Conservation (phyloP, 2,329 filamentous ascomycete genomes). For the Colletotrichum theobromicola region DNA sequence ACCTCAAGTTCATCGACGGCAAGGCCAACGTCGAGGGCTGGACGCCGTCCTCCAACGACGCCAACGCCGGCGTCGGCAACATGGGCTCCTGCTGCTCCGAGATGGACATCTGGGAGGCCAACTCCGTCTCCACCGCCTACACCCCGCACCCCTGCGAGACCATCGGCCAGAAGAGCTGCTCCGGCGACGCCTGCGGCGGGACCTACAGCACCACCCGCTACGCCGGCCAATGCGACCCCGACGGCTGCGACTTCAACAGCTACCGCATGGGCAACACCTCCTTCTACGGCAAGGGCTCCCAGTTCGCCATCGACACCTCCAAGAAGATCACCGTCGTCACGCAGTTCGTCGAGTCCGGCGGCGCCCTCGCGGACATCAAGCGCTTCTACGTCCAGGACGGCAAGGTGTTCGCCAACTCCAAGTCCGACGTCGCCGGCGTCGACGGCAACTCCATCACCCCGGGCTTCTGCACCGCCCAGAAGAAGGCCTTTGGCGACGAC, state of each 20-base stretch:
- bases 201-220: slow-evolving; percentile 61
- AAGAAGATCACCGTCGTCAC: slow-evolving; percentile 70
- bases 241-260: slow-evolving; percentile 74
- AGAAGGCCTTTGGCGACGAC: slow-evolving; percentile 61
- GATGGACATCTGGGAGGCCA: slow-evolving; percentile 71
- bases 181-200: slow-evolving; percentile 56
- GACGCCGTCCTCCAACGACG: slow-evolving; percentile 54
- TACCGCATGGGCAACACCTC: slow-evolving; percentile 68
- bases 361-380: slow-evolving; percentile 63
- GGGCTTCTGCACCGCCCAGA: slow-evolving; percentile 63
- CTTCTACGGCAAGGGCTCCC: slow-evolving; percentile 64
- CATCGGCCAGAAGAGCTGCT: slow-evolving; percentile 56
- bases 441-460: slow-evolving; percentile 57
- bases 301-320: slow-evolving; percentile 62
- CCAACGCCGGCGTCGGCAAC: slow-evolving; percentile 56
- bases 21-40: slow-evolving; percentile 59
- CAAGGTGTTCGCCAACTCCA: slow-evolving; percentile 60
- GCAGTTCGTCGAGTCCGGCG: slow-evolving; percentile 59
- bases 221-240: slow-evolving; percentile 67
- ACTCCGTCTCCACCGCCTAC: slow-evolving; percentile 66
- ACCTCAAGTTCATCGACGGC: slow-evolving; percentile 64
- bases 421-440: slow-evolving; percentile 42
- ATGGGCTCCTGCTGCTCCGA: slow-evolving; percentile 66
- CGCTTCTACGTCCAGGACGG: slow-evolving; percentile 71
- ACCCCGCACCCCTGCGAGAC: slow-evolving; percentile 69